phyloP scores from a whole-genome alignment of 768 basidiomycete genomes.

The Serendipita sp. region DNA sequence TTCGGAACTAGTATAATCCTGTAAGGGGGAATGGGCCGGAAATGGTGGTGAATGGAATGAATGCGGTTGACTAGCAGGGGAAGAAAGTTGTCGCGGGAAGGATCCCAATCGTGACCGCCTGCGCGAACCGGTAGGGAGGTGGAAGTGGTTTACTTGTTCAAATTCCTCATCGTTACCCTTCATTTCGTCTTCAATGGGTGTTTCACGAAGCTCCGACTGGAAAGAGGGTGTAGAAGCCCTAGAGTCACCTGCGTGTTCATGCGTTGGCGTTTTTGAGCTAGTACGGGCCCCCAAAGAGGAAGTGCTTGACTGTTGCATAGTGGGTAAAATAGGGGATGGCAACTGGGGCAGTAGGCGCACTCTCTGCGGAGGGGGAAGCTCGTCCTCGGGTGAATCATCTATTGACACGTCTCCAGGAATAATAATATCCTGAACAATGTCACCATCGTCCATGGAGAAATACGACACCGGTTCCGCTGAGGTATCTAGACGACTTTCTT shows the following conservation, averaged over 20 bases:
- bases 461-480: neutral
- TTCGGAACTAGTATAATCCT: neutral
- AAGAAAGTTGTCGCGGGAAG: constrained; percentile 36
- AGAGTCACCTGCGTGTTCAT: neutral
- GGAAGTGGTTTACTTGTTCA: neutral
- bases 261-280: neutral
- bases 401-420: neutral
- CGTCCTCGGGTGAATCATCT: neutral
- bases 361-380: neutral
- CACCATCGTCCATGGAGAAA: neutral
- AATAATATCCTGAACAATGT: neutral
- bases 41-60: constrained; percentile 19
- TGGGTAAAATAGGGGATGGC: neutral
- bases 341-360: neutral
- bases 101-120: constrained; percentile 11
- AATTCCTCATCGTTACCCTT: neutral
- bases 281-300: neutral
- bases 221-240: neutral
- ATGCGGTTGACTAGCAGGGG: constrained; percentile 40
- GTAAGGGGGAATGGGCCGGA: neutral
- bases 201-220: neutral
- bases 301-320: neutral
- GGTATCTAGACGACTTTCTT: neutral
- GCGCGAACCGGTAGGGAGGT: constrained; percentile 6
- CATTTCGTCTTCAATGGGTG: neutral